Base-by-base conservation (phyloP, 1,139 yeast species). In the Chernovozyma aurita region DNA sequence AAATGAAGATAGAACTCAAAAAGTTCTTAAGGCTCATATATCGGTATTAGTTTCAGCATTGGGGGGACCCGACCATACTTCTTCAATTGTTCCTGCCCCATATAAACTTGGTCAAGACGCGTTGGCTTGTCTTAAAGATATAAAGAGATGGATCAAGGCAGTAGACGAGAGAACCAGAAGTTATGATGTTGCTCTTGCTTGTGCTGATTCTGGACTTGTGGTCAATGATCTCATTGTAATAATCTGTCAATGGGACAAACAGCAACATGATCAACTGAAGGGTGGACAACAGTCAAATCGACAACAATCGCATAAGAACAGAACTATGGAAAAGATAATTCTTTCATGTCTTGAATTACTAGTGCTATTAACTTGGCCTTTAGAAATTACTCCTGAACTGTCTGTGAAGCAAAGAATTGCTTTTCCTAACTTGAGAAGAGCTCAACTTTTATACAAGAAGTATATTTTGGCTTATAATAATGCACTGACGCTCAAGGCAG, bases 91-190 rank as follows among this genome's bases (percentile, higher is more conserved):
- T 3, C 70, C 76, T 1, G 57, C 60, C 1, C 80, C 82, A 0
- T 92, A 92, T 52, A 78, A 76, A 44, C 69, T 90, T 3, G 98
- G 98, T 9, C 90, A 84, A 46, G 97, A 92, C 53, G 96, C 97
- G 2, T 61, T 85, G 42, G 90, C 90, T 1, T 87, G 97, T 58
- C 63, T 92, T 26, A 83, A 85, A 48, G 98, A 92, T 61, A 61
- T 92, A 42, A 87, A 86, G 54, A 70, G 85, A 47, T 90, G 97
- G 96, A 74, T 92, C 38, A 78, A 78, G 46, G 71, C 84, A 1
- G 92, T 86, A 34, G 98, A 92, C 55, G 95, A 86, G 41, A 68
- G 70, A 30, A 73, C 76, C 42, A 70, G 73, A 35, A 69, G 79
- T 20, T 82, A 78, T 68, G 88, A 83, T 46, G 96, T 90, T 14